phyloP scores from a whole-genome alignment of 768 basidiomycete species.

The Tricholoma sp. region DNA sequence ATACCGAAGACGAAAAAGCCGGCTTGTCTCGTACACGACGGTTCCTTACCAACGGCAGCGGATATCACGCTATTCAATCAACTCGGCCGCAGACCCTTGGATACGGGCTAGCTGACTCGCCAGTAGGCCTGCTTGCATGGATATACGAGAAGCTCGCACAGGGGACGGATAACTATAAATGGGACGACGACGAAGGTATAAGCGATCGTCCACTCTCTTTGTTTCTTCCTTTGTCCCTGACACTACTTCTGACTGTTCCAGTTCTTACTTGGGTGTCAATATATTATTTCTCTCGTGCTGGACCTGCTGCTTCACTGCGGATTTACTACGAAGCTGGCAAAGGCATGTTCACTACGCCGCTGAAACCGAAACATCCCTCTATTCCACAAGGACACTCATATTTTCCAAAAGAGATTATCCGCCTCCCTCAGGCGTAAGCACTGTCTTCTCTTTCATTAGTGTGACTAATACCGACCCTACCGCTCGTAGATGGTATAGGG shows the following conservation, averaged over 20 bases:
- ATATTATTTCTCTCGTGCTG: conserved; percentile 54
- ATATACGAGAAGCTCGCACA: conserved; percentile 36
- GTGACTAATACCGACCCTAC: not conserved
- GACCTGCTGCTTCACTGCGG: conserved; percentile 50
- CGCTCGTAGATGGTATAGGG: conserved; percentile 14
- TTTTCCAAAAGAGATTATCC: conserved; percentile 41
- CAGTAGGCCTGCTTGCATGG: conserved; percentile 44
- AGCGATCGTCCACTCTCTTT: too few species aligned
- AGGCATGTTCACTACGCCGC: not conserved
- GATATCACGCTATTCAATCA: conserved; percentile 32
- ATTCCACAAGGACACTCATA: conserved; percentile 45
- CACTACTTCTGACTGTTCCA: conserved; percentile 9
- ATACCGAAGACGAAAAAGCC: conserved; percentile 25
- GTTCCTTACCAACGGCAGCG: conserved; percentile 25
- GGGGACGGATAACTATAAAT: conserved; percentile 49
- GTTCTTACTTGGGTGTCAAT: conserved; percentile 49
- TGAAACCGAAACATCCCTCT: not conserved
- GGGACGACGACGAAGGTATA: conserved; percentile 54
- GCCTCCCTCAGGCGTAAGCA: conserved; percentile 29
- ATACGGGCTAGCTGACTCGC: conserved; percentile 45
- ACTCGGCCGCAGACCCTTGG: conserved; percentile 43
- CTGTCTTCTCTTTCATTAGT: conserved; percentile 1
- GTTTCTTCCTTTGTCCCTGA: not conserved
- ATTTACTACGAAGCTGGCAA: conserved; percentile 48
- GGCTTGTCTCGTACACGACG: conserved; percentile 20